A percentile compares a stretch with the other conserved stretches of the same genome.
phyloP scores from a whole-genome alignment of 2,329 filamentous ascomycete genomes.

The Dactylellina leptospora region DNA sequence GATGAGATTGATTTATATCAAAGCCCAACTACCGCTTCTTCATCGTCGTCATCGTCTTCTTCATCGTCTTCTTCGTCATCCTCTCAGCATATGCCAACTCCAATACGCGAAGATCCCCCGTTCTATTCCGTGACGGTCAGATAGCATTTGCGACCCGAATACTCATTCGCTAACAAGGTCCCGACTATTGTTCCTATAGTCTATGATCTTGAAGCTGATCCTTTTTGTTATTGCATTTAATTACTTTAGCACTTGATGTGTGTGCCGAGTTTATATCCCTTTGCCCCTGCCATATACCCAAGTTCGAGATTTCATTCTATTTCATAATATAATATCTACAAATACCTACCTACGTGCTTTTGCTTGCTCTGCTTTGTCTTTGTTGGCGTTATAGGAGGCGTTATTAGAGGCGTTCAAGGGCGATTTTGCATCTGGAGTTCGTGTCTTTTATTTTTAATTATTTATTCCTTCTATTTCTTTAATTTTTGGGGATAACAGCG shows the following conservation, averaged over 20 bases:
- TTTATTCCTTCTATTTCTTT: background rate
- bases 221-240: background rate
- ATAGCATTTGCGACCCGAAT: background rate
- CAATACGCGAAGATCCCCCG: conserved; percentile 40
- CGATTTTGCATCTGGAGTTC: too few relatives aligned
- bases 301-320: conserved; percentile 11
- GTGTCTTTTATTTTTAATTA: background rate
- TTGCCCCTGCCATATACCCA: conserved; percentile 23
- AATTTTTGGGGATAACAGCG: too few relatives aligned
- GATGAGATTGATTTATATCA: conserved; percentile 45
- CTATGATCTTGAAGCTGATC: too few relatives aligned
- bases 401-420: conserved; percentile 42
- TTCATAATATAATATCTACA: conserved; percentile 41
- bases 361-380: conserved; percentile 8
- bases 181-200: too few relatives aligned
- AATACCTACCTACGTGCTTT: background rate
- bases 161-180: background rate
- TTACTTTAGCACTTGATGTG: background rate
- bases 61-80: conserved; percentile 9
- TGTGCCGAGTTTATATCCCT: background rate
- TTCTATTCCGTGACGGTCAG: conserved; percentile 40
- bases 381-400: conserved; percentile 33
- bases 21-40: conserved; percentile 30
- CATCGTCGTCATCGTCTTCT: conserved; percentile 42
- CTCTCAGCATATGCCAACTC: conserved; percentile 9